A percentile compares a stretch with the other conserved stretches of the same genome.
These are phyloP conservation scores for Moricandia arvensis DNA, from an alignment of 345 rosid genomes.

Conservation along the genomic window DNA sequence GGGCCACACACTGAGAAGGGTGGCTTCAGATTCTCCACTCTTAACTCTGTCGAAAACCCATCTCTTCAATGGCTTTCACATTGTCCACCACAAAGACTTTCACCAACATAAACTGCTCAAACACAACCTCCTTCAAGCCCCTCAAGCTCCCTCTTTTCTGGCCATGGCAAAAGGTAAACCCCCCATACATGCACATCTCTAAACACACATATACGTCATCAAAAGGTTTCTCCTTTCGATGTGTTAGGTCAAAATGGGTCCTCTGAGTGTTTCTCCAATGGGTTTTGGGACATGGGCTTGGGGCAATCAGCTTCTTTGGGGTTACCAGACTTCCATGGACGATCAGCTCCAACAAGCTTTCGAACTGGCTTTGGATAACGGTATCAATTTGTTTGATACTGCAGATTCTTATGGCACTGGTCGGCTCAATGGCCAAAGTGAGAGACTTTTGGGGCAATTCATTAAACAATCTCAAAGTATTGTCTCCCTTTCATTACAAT, in stretches of 20 bases:
- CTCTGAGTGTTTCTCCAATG: constrained; percentile 82
- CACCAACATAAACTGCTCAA: constrained; percentile 41
- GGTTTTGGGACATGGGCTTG: constrained; percentile 99
- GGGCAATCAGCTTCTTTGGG: constrained; percentile 98
- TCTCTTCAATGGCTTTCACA: constrained; percentile 46
- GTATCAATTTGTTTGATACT: constrained; percentile 79
- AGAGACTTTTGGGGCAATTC: constrained; percentile 84
- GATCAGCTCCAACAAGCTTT: constrained; percentile 70
- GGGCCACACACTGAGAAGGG: constrained; percentile 20
- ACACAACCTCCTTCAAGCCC: constrained; percentile 46
- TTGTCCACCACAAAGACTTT: constrained; percentile 34
- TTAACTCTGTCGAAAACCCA: neutral
- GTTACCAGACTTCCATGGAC: constrained; percentile 82
- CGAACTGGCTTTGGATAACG: constrained; percentile 69
- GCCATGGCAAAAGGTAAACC: constrained; percentile 80
- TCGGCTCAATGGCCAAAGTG: constrained; percentile 80
- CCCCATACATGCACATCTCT: neutral
- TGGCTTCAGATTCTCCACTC: constrained; percentile 2
- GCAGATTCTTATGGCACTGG: constrained; percentile 98
- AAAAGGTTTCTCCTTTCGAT: neutral
- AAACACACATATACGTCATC: neutral
- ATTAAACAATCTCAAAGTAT: constrained; percentile 61
- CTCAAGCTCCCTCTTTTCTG: constrained; percentile 72
- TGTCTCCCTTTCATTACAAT: no score
- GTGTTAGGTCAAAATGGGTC: constrained; percentile 79